A percentile compares a stretch with the other conserved stretches of the same genome.
Evolutionary conservation across 495 filamentous ascomycete genomes (phyloP).

Genomic region (Letharia lupina): DNA sequence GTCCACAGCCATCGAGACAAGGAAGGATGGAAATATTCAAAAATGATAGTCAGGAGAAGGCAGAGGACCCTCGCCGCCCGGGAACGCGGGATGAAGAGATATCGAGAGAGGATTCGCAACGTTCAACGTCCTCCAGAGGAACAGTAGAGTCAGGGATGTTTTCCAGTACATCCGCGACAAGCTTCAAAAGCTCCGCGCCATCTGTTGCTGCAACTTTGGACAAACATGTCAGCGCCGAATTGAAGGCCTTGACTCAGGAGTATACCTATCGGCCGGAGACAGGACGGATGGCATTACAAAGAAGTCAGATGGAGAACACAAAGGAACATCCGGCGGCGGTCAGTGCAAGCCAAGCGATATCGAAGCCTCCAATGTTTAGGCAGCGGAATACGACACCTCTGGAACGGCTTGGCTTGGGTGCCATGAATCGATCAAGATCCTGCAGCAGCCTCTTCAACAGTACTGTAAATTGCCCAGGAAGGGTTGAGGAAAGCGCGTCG

Average conservation of each 20-base stretch:
- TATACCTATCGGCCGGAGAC: conserved; percentile 18
- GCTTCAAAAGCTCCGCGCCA: conserved; percentile 1
- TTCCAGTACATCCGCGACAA: conserved; percentile 6
- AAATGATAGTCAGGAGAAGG: conserved; percentile 8
- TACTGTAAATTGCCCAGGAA: background rate
- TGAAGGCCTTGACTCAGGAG: conserved; percentile 25
- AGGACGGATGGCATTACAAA: conserved; percentile 4
- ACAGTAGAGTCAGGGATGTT: background rate
- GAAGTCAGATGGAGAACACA: background rate
- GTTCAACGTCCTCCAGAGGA: conserved; percentile 12
- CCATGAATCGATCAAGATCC: conserved; percentile 37
- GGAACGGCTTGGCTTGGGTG: conserved; percentile 41
- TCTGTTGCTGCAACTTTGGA: conserved; percentile 53
- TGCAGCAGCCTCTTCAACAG: conserved; percentile 14
- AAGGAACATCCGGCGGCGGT: background rate
- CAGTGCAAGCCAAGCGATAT: background rate
- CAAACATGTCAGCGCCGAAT: conserved; percentile 74
- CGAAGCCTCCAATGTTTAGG: conserved; percentile 24
- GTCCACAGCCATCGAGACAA: conserved; percentile 27
- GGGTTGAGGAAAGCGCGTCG: background rate
- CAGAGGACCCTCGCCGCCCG: background rate
- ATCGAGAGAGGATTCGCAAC: conserved; percentile 6
- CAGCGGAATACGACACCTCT: conserved; percentile 37
- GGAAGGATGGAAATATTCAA: conserved; percentile 26
- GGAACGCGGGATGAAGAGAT: background rate